Evolutionary conservation across 2,329 filamentous ascomycete species (phyloP).

Genomic region (Penicillium sp.): DNA sequence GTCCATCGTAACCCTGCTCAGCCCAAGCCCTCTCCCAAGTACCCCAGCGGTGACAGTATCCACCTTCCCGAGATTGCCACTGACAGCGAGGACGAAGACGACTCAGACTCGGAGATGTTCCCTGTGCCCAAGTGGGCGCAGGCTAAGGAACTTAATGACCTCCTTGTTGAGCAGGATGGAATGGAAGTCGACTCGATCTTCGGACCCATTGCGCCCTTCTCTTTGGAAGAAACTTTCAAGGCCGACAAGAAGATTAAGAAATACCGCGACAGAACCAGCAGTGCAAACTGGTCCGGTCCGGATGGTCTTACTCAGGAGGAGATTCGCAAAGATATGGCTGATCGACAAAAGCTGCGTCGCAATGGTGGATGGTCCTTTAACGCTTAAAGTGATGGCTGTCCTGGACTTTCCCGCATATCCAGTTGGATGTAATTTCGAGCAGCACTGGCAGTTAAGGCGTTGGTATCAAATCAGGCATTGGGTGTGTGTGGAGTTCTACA

Average conservation of each 20-base stretch:
- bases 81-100: constrained; percentile 80
- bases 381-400: background rate
- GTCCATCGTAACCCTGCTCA: constrained; percentile 33
- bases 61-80: constrained; percentile 93
- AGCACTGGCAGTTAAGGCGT: constrained; percentile 6
- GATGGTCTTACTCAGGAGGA: constrained; percentile 88
- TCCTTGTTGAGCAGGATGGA: constrained; percentile 77
- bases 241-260: constrained; percentile 85
- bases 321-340: constrained; percentile 74
- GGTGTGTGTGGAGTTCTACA: constrained; percentile 5
- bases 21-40: constrained; percentile 72
- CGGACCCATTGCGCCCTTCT: constrained; percentile 80
- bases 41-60: constrained; percentile 85
- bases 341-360: constrained; percentile 72
- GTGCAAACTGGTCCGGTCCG: constrained; percentile 84
- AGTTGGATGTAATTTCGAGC: constrained; percentile 1
- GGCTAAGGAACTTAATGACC: constrained; percentile 73
- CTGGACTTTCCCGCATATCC: background rate
- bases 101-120: constrained; percentile 63
- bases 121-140: constrained; percentile 81
- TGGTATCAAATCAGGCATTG: constrained; percentile 6
- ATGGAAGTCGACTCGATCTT: constrained; percentile 79
- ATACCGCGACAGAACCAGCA: constrained; percentile 87
- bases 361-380: constrained; percentile 82
- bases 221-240: constrained; percentile 95